phyloP scores from a whole-genome alignment of 768 basidiomycete genomes.

The Lepiota brunneoincarnata region DNA sequence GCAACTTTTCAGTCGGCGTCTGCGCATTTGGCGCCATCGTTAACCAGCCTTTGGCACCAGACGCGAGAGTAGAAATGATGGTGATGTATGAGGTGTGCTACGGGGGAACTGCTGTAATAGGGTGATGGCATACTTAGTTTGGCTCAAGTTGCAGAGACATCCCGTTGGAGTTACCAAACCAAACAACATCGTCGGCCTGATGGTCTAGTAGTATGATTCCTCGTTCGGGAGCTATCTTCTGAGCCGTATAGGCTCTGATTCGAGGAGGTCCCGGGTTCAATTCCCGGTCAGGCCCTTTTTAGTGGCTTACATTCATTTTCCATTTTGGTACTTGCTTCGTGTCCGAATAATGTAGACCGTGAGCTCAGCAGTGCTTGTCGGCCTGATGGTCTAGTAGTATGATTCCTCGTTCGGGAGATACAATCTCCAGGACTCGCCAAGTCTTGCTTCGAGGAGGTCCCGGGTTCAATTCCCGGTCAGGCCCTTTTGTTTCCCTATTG shows the following conservation, averaged over 20 bases:
- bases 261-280: slow-evolving; percentile 88
- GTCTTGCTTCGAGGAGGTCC: slow-evolving; percentile 60
- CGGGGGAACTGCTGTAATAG: not conserved
- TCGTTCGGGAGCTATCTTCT: slow-evolving; percentile 44
- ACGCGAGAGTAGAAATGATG: not conserved
- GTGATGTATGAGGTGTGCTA: not conserved
- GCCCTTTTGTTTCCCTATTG: slow-evolving; percentile 32
- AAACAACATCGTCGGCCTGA: not conserved
- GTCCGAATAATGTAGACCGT: not conserved
- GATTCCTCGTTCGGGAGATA: slow-evolving; percentile 57
- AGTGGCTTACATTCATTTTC: not conserved
- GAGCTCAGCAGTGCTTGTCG: too few relatives aligned
- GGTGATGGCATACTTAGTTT: slow-evolving; percentile 2
- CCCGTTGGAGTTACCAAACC: not conserved
- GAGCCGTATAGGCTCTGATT: slow-evolving; percentile 20
- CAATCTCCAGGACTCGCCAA: slow-evolving; percentile 8
- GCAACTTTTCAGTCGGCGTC: slow-evolving; percentile 56
- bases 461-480: slow-evolving; percentile 78
- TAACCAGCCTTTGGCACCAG: not conserved
- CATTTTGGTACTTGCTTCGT: not conserved
- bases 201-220: slow-evolving; percentile 62
- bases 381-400: slow-evolving; percentile 47
- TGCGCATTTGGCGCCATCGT: slow-evolving; percentile 35
- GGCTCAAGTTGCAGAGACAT: not conserved
- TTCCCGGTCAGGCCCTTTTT: slow-evolving; percentile 67